Conservation (phyloP, 2,329 filamentous ascomycete species). For the Phyllosticta citribraziliensis region DNA sequence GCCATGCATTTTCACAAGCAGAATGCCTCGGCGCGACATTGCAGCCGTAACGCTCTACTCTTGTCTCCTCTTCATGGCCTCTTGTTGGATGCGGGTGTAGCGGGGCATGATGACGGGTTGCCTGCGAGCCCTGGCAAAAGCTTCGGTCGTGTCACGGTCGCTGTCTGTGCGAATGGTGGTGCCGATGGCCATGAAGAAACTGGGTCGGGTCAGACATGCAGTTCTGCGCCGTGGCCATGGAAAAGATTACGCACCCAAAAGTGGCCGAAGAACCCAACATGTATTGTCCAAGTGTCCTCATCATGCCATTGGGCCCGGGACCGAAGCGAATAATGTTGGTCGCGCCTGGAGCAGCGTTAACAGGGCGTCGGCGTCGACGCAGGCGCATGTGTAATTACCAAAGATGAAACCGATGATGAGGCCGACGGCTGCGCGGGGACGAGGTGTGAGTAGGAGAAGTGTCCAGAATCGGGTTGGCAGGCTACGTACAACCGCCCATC, state of each 20-base stretch:
- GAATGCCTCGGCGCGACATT: neutral
- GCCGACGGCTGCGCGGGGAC: conserved; percentile 61
- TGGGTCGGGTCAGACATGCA: conserved; percentile 19
- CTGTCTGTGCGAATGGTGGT: conserved; percentile 91
- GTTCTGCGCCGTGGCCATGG: neutral
- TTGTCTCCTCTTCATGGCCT: neutral
- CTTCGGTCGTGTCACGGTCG: conserved; percentile 62
- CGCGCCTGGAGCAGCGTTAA: conserved; percentile 49
- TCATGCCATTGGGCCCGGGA: conserved; percentile 84
- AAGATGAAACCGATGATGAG: conserved; percentile 97
- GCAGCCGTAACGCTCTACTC: neutral
- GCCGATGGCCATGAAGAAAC: conserved; percentile 98
- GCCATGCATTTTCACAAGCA: neutral
- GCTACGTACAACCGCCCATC: conserved; percentile 88
- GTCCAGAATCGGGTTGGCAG: conserved; percentile 6
- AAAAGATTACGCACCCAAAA: conserved; percentile 54
- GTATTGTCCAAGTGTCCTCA: conserved; percentile 90
- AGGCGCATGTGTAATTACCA: conserved; percentile 43
- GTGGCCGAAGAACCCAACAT: conserved; percentile 93
- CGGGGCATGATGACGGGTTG: conserved; percentile 56
- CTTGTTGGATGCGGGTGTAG: conserved; percentile 7
- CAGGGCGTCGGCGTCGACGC: neutral
- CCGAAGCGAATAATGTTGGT: conserved; percentile 95
- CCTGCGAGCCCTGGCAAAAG: conserved; percentile 61
- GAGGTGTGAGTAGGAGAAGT: conserved; percentile 15